A percentile compares a stretch with the other conserved stretches of the same genome.
phyloP scores from a whole-genome alignment of 1,139 yeast species.

The Saccharomyces hybrid region DNA sequence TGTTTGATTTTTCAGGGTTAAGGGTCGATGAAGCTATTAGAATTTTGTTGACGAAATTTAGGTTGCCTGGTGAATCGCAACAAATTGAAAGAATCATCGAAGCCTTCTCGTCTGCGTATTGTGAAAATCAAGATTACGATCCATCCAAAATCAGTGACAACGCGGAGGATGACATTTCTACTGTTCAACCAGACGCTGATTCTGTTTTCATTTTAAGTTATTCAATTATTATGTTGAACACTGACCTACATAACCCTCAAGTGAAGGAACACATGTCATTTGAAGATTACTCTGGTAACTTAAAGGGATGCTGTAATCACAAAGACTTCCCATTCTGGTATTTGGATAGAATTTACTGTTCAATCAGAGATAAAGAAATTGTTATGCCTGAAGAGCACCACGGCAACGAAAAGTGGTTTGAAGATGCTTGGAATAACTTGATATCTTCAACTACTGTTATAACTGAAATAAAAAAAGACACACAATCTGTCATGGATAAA shows the following conservation, averaged over 20 bases:
- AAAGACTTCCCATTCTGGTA: constrained; percentile 84
- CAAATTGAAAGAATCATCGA: constrained; percentile 91
- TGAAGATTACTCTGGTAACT: constrained; percentile 70
- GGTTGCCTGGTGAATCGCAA: constrained; percentile 96
- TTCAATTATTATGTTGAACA: constrained; percentile 69
- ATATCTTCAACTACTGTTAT: constrained; percentile 45
- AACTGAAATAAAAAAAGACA: constrained; percentile 26
- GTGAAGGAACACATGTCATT: constrained; percentile 82
- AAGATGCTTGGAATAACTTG: constrained; percentile 85
- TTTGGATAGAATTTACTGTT: constrained; percentile 66
- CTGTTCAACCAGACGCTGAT: constrained; percentile 63
- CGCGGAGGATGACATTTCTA: constrained; percentile 32
- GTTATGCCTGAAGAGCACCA: constrained; percentile 98
- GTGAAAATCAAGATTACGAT: constrained; percentile 45
- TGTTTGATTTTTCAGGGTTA: constrained; percentile 67
- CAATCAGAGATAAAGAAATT: constrained; percentile 80
- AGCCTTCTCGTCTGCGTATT: constrained; percentile 74
- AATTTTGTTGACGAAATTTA: constrained; percentile 68
- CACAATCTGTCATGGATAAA: constrained; percentile 17
- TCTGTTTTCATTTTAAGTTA: constrained; percentile 67
- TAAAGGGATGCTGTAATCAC: constrained; percentile 68
- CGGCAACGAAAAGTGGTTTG: constrained; percentile 79
- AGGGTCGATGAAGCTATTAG: constrained; percentile 93
- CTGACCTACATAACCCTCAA: constrained; percentile 73
- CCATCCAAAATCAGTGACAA: constrained; percentile 20